These are phyloP conservation scores for Stevia rebaudiana DNA, from an alignment of 140 eudicot genomes.

Conservation along the genomic window DNA sequence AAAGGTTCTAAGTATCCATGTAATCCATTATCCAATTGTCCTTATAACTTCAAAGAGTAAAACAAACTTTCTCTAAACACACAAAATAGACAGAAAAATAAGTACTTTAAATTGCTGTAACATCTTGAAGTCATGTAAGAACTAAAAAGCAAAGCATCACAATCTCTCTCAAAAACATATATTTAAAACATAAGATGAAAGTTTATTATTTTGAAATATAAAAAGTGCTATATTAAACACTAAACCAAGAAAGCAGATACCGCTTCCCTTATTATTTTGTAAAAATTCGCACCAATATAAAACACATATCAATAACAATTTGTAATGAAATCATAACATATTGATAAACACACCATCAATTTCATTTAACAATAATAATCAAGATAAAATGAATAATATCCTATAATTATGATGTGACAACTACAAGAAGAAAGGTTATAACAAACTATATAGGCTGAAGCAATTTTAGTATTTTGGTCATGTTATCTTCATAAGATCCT, in stretches of 20 bases:
- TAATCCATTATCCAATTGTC: neutral
- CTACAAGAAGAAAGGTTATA: no score
- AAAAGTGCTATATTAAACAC: neutral
- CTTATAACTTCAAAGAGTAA: neutral
- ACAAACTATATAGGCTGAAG: no score
- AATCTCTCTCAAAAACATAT: neutral
- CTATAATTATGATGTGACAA: neutral
- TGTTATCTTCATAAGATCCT: no score
- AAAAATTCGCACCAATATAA: neutral
- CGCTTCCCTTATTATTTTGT: neutral
- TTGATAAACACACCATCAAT: neutral
- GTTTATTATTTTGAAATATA: neutral
- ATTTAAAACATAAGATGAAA: neutral
- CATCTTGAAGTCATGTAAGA: neutral
- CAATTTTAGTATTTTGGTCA: no score
- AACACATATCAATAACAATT: neutral
- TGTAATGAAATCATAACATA: neutral
- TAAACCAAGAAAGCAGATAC: neutral
- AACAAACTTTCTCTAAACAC: neutral
- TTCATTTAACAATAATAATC: neutral
- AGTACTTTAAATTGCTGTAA: neutral
- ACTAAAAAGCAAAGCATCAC: neutral
- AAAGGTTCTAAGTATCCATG: neutral
- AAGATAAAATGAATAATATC: neutral
- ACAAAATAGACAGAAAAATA: neutral